Conservation (phyloP, 2,329 filamentous ascomycete species). For the Ascochyta rabiei region DNA sequence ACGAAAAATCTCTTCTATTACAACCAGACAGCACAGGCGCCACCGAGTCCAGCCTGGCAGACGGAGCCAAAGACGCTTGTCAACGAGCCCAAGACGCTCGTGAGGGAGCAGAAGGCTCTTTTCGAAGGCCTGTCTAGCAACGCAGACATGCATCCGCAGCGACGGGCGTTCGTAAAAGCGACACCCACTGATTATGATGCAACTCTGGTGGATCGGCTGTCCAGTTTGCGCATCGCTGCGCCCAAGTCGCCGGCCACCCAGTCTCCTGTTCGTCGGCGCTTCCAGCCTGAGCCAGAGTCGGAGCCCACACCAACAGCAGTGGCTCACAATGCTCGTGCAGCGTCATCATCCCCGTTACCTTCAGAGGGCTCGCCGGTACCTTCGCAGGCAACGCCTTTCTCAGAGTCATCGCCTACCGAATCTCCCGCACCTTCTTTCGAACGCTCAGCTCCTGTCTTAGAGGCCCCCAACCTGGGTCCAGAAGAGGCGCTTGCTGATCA, state of each 20-base stretch:
- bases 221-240: constrained; percentile 19
- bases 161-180: constrained; percentile 7
- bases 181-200: constrained; percentile 38
- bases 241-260: constrained; percentile 3
- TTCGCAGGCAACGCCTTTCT: constrained; percentile 2
- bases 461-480: constrained; percentile 20
- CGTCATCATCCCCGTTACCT: constrained; percentile 21
- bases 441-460: constrained; percentile 23
- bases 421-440: constrained; percentile 23
- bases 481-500: constrained; percentile 46
- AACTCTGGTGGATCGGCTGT: constrained; percentile 32
- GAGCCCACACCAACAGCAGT: constrained; percentile 10
- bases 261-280: background rate
- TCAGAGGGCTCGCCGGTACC: constrained; percentile 16
- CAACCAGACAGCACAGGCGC: constrained; percentile 21
- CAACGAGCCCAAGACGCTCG: constrained; percentile 8
- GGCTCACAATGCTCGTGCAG: constrained; percentile 5
- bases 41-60: constrained; percentile 16
- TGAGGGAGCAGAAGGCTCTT: constrained; percentile 23
- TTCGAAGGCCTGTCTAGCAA: constrained; percentile 21
- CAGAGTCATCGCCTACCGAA: constrained; percentile 1
- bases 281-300: background rate
- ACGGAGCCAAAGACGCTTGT: constrained; percentile 20
- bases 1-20: constrained; percentile 26
- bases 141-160: constrained; percentile 3